phyloP scores from a whole-genome alignment of 1,139 yeast genomes.

The Fermentozyma sake region DNA sequence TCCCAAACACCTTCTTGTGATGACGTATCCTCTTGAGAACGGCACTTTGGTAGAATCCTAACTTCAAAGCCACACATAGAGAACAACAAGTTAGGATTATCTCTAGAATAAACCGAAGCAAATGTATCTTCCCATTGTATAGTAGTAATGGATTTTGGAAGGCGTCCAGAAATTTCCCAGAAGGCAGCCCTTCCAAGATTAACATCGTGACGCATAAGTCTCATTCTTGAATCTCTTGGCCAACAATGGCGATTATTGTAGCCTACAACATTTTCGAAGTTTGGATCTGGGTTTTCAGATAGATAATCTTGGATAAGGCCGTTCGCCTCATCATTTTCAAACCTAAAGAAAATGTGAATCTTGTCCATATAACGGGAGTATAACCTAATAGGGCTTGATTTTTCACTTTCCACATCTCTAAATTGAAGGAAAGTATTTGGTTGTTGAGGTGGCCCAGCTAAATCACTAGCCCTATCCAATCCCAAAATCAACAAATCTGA shows the following conservation, averaged over 20 bases:
- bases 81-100: constrained; percentile 83
- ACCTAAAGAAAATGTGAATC: constrained; percentile 74
- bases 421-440: constrained; percentile 82
- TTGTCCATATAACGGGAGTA: constrained; percentile 84
- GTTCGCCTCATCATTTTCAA: constrained; percentile 62
- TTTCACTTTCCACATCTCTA: constrained; percentile 53
- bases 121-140: constrained; percentile 79
- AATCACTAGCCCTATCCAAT: constrained; percentile 76
- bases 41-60: constrained; percentile 71
- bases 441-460: constrained; percentile 71
- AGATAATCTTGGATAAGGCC: constrained; percentile 74
- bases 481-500: constrained; percentile 82
- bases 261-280: constrained; percentile 79
- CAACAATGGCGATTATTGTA: constrained; percentile 89
- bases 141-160: constrained; percentile 71
- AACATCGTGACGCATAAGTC: constrained; percentile 86
- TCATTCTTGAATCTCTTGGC: constrained; percentile 93
- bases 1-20: constrained; percentile 90
- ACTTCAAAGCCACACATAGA: constrained; percentile 96
- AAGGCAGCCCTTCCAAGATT: constrained; percentile 87
- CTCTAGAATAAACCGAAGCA: constrained; percentile 85
- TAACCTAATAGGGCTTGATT: constrained; percentile 65
- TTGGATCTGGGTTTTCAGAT: constrained; percentile 87
- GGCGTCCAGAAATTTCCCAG: constrained; percentile 81
- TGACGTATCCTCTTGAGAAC: constrained; percentile 46